Conservation (phyloP, 78 protist genomes). For the Dictyostelium citrinum region DNA sequence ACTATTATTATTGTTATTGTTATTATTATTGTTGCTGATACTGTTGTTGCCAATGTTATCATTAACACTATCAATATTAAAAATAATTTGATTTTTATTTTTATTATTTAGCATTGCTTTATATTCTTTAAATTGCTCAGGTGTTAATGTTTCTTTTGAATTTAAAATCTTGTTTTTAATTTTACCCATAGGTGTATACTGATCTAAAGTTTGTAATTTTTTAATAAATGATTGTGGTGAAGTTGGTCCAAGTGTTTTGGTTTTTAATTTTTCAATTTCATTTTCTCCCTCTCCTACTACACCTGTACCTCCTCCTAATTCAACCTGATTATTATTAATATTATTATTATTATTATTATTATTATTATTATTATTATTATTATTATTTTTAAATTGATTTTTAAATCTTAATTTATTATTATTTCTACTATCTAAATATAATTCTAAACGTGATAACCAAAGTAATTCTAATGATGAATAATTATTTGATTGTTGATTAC, state of each 20-base stretch:
- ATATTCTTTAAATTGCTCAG: not conserved
- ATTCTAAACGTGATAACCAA: conserved; percentile 2
- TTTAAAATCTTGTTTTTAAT: not conserved
- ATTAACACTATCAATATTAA: not conserved
- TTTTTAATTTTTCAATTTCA: not conserved
- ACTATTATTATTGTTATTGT: not conserved
- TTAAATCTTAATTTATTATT: not conserved
- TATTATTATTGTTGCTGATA: not conserved
- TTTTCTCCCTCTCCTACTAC: not conserved
- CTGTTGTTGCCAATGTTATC: not conserved
- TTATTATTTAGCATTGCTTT: not conserved
- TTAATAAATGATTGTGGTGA: not conserved
- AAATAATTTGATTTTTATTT: not conserved
- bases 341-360: not conserved
- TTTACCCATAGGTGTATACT: not conserved
- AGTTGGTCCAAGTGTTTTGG: not conserved
- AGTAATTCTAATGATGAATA: not conserved
- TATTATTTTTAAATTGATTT: too few species aligned
- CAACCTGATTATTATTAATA: not conserved
- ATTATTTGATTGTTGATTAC: not conserved
- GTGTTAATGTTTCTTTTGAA: not conserved
- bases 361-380: not conserved
- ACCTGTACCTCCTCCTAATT: too few species aligned
- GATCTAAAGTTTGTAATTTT: not conserved
- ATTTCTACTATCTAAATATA: not conserved